A percentile compares a stretch with the other conserved stretches of the same genome.
Evolutionary conservation across 2,329 filamentous ascomycete species (phyloP).

Genomic region (Tolypocladium pustulatum): DNA sequence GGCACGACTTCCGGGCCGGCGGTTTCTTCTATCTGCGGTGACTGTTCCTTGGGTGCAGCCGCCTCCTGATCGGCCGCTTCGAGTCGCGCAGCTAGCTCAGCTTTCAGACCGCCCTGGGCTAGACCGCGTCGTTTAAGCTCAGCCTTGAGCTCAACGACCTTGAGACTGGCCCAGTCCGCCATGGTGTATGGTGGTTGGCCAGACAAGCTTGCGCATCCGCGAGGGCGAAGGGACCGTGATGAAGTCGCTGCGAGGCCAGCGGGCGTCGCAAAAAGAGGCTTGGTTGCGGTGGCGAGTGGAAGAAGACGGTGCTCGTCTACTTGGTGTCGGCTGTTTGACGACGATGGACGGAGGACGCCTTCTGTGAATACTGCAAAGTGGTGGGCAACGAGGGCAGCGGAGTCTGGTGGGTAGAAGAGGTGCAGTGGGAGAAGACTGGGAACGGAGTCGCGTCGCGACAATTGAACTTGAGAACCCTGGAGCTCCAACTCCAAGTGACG

Average conservation of each 20-base stretch:
- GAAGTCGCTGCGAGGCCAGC: background rate
- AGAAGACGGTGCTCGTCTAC: background rate
- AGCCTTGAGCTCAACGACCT: constrained; percentile 64
- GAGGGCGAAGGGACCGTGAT: background rate
- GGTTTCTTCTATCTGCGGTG: background rate
- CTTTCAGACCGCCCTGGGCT: constrained; percentile 57
- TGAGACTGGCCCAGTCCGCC: constrained; percentile 48
- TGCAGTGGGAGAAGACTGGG: background rate
- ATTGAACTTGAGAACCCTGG: too few species aligned
- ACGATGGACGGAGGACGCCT: background rate
- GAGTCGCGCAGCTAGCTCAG: constrained; percentile 59
- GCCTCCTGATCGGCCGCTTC: constrained; percentile 16
- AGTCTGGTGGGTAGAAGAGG: background rate
- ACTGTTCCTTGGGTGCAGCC: constrained; percentile 5
- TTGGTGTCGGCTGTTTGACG: background rate
- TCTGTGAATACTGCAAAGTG: background rate
- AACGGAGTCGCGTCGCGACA: constrained; percentile 1
- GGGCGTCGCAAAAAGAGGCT: background rate
- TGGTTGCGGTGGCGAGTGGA: background rate
- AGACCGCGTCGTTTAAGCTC: constrained; percentile 67
- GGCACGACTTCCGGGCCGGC: background rate
- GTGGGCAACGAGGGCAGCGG: background rate
- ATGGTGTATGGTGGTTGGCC: constrained; percentile 18
- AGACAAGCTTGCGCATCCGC: background rate
- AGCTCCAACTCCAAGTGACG: background rate